Conservation (phyloP, 1,284 basidiomycete genomes). For the Marasmius oreades region DNA sequence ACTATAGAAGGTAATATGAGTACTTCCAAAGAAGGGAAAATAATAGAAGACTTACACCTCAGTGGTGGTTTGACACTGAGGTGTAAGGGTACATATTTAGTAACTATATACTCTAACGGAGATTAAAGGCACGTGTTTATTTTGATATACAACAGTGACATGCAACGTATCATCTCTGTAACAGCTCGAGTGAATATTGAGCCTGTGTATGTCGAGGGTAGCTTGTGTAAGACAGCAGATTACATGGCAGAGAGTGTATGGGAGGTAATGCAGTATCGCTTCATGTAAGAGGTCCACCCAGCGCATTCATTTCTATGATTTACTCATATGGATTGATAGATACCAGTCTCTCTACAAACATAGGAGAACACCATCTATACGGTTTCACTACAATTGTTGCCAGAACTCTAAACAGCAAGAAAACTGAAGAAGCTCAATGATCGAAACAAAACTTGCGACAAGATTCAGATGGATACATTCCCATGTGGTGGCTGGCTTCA, state of each 20-base stretch:
- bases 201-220: background rate
- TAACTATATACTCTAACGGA: too few species aligned
- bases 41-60: too few species aligned
- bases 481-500: constrained; percentile 19
- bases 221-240: constrained; percentile 6
- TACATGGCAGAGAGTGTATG: constrained; percentile 4
- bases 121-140: too few species aligned
- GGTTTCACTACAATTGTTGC: constrained; percentile 18
- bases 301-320: too few species aligned
- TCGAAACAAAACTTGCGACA: constrained; percentile 13
- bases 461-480: constrained; percentile 18
- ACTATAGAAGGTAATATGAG: too few species aligned
- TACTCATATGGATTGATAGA: constrained; percentile 5
- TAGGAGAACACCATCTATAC: constrained; percentile 9
- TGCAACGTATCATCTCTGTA: background rate
- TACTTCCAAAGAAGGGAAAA: too few species aligned
- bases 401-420: constrained; percentile 15
- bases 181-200: background rate
- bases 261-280: constrained; percentile 9
- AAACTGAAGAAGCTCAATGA: constrained; percentile 15
- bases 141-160: too few species aligned
- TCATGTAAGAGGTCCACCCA: too few species aligned
- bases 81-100: too few species aligned
- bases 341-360: constrained; percentile 16
- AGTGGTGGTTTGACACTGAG: too few species aligned